A percentile compares a stretch with the other conserved stretches of the same genome.
Evolutionary conservation across 2,329 filamentous ascomycete species (phyloP).

Genomic region (Trichoderma arundinaceum): DNA sequence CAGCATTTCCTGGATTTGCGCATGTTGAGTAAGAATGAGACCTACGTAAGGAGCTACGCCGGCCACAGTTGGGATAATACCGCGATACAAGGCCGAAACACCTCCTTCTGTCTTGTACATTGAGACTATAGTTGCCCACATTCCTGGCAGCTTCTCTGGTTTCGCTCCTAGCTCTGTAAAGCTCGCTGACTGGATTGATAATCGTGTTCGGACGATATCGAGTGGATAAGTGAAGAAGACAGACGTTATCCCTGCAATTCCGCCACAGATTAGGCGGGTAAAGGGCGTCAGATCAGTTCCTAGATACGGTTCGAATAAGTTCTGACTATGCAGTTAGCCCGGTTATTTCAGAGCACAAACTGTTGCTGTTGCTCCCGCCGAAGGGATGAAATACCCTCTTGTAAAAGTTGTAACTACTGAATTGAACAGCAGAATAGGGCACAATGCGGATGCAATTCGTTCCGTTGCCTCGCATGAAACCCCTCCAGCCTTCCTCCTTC

Average conservation of each 20-base stretch:
- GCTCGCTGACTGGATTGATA: conserved; percentile 98
- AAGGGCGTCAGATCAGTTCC: conserved; percentile 75
- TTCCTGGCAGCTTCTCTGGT: conserved; percentile 78
- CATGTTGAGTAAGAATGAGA: not conserved
- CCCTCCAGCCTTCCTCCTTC: conserved; percentile 93
- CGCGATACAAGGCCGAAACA: conserved; percentile 83
- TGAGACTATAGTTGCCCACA: conserved; percentile 80
- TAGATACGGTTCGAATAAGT: conserved; percentile 78
- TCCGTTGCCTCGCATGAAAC: conserved; percentile 97
- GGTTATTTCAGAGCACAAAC: not conserved
- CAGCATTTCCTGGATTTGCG: not conserved
- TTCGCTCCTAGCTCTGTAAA: conserved; percentile 75
- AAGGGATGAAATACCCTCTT: conserved; percentile 67
- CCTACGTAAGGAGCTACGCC: conserved; percentile 87
- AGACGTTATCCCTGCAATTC: conserved; percentile 90
- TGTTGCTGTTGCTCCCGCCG: not conserved
- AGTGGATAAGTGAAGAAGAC: conserved; percentile 95
- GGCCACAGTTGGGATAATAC: conserved; percentile 90
- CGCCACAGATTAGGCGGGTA: conserved; percentile 84
- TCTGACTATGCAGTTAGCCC: conserved; percentile 42
- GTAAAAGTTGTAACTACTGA: conserved; percentile 97
- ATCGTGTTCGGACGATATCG: conserved; percentile 92
- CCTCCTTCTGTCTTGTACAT: conserved; percentile 97
- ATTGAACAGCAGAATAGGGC: conserved; percentile 97
- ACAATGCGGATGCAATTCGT: conserved; percentile 99